A percentile compares a stretch with the other conserved stretches of the same genome.
Evolutionary conservation across 1,284 basidiomycete species (phyloP).

Genomic region (Sphagnurus paluster): DNA sequence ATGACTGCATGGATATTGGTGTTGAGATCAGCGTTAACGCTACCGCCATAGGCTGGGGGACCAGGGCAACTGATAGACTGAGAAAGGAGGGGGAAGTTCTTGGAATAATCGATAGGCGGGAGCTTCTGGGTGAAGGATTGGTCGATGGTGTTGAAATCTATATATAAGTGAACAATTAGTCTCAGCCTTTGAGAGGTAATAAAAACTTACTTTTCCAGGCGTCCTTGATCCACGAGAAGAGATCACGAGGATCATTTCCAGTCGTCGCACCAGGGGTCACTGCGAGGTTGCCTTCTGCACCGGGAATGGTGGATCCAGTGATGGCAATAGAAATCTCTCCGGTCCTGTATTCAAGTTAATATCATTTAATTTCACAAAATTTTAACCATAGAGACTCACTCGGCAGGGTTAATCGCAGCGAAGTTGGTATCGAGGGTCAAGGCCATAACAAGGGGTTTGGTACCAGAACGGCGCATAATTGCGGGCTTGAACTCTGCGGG

Average conservation of each 20-base stretch:
- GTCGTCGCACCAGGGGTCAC: constrained; percentile 1
- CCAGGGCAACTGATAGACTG: background rate
- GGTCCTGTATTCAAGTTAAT: background rate
- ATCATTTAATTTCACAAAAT: background rate
- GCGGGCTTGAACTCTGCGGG: constrained; percentile 29
- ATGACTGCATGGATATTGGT: background rate
- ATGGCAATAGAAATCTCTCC: constrained; percentile 14
- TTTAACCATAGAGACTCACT: background rate
- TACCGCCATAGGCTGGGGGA: background rate
- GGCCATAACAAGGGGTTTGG: constrained; percentile 36
- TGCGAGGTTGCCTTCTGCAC: constrained; percentile 6
- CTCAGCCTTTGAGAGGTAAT: background rate
- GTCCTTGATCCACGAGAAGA: constrained; percentile 1
- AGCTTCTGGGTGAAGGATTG: background rate
- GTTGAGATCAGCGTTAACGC: background rate
- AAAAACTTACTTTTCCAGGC: background rate
- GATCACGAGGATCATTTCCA: background rate
- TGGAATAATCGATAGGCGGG: background rate
- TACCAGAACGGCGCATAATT: constrained; percentile 32
- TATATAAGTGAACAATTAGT: background rate
- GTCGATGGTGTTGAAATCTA: constrained; percentile 7
- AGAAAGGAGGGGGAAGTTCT: background rate
- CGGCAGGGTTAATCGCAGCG: constrained; percentile 27
- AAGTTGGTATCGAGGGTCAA: constrained; percentile 44
- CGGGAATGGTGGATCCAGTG: constrained; percentile 9